Conservation (phyloP, 257 asterid species). For the Cordia subcordata region DNA sequence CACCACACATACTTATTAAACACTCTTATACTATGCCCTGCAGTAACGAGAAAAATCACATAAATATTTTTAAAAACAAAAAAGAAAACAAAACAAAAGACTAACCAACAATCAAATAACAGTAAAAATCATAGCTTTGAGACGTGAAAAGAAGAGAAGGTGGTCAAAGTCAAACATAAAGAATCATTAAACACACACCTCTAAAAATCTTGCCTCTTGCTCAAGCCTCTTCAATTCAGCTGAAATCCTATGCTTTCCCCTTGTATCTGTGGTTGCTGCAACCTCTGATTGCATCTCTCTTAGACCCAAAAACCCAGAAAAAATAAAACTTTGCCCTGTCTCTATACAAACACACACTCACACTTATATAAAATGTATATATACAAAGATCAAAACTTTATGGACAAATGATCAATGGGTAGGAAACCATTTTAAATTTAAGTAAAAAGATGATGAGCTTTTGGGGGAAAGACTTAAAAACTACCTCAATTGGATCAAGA, state of each 20-base stretch:
- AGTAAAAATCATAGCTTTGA: not conserved
- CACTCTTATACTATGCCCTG: too few relatives aligned
- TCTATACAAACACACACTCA: not conserved
- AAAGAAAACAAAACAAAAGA: not conserved
- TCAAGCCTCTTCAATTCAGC: conserved; percentile 94
- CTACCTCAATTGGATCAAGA: too few relatives aligned
- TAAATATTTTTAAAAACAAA: not conserved
- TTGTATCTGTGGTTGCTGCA: conserved; percentile 34
- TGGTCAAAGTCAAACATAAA: not conserved
- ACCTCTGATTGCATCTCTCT: conserved; percentile 59
- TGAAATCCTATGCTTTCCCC: conserved; percentile 86
- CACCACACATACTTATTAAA: too few relatives aligned
- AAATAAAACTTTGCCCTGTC: not conserved
- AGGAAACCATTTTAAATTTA: too few relatives aligned
- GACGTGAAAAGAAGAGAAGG: not conserved
- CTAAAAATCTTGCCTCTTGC: conserved; percentile 87
- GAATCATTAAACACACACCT: conserved; percentile 36
- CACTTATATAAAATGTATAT: too few relatives aligned
- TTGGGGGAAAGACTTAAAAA: too few relatives aligned
- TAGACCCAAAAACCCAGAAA: not conserved
- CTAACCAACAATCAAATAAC: not conserved
- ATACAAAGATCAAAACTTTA: too few relatives aligned
- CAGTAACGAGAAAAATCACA: not conserved
- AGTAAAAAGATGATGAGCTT: too few relatives aligned
- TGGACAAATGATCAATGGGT: too few relatives aligned